Base-by-base conservation (phyloP, 352 stramenopile genomes). In the Phytopythium kandeliae region DNA sequence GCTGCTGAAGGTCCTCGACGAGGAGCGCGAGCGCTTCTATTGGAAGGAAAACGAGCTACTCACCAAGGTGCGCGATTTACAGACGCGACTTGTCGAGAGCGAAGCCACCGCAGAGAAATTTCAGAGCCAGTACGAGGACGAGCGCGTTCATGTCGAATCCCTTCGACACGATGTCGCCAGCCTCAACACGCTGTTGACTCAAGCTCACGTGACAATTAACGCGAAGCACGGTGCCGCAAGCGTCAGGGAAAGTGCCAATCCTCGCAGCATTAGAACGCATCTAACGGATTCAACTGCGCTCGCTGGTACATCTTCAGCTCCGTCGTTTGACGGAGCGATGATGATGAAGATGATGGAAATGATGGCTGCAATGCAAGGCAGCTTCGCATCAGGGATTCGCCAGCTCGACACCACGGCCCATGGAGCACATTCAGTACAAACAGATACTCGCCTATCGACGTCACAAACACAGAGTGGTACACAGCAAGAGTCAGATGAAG, bases 121-220 rank as follows among this genome's bases (percentile, higher is more conserved):
- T 35, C 73, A 82, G 31, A 80, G 55, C 3, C 80, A 92, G 55
- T 85, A 77, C 37, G 83, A 93, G 47, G 83, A 92, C 45, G 83
- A 93, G 51, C 79, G 79, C 30, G 51, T 89, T 0, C 79, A 90
- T 28, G 76, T 88, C 0, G 72, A 85, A 42, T 71, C 78, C 1
- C 46, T 91, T 19, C 71, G 80, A 0, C 78, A 89, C 36, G 78
- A 93, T 50, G 74, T 91, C 6, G 54, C 55, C 0, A 87, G 60
- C 47, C 58, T 93, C 22, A 86, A 77, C 19, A 62, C 75, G 1
- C 57, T 89, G n/a, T 51, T 90, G 19, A 71, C 59, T 9, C 77
- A 88, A 66, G 67, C 77, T 9, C 76, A 86, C 55, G 63, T 66
- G 0, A 71, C 68, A 2, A 76, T 85, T 16, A 78, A 57, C 36